These are phyloP conservation scores for Stramenopiles sp. DNA, from an alignment of 352 stramenopile genomes.

Conservation along the genomic window DNA sequence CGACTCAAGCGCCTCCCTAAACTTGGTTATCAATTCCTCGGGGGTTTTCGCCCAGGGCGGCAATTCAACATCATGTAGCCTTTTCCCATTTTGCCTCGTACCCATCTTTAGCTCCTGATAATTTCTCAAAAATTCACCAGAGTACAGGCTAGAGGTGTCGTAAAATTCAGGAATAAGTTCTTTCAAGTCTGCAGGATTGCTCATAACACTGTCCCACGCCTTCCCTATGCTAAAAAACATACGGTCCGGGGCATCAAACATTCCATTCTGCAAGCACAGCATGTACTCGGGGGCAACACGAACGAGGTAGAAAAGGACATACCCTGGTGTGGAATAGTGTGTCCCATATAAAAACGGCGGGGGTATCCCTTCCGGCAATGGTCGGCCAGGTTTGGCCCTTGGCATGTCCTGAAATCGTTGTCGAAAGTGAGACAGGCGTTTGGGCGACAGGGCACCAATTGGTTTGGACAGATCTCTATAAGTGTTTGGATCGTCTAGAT, in stretches of 20 bases:
- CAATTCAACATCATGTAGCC: conserved; percentile 74
- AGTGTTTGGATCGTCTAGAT: conserved; percentile 44
- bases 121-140: conserved; percentile 50
- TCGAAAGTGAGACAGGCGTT: conserved; percentile 59
- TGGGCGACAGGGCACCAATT: conserved; percentile 67
- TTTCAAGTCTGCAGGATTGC: conserved; percentile 49
- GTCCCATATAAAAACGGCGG: conserved; percentile 93
- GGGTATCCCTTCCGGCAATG: conserved; percentile 34
- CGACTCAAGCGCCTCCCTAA: not conserved
- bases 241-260: conserved; percentile 55
- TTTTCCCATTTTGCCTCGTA: conserved; percentile 40
- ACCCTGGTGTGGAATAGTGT: conserved; percentile 84
- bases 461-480: conserved; percentile 80
- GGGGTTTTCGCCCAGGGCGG: conserved; percentile 69
- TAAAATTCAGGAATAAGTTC: conserved; percentile 58
- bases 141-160: conserved; percentile 18
- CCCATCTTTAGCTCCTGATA: conserved; percentile 45
- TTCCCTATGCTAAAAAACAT: conserved; percentile 43
- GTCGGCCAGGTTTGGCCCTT: conserved; percentile 42
- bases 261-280: conserved; percentile 63
- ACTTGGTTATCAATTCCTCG: conserved; percentile 31
- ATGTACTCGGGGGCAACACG: conserved; percentile 68
- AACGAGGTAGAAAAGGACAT: conserved; percentile 90
- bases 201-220: conserved; percentile 37
- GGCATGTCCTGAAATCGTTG: conserved; percentile 67